Evolutionary conservation across 371 early-diverging fungal genomes (phyloP).

Genomic region (Mortierella sp.): DNA sequence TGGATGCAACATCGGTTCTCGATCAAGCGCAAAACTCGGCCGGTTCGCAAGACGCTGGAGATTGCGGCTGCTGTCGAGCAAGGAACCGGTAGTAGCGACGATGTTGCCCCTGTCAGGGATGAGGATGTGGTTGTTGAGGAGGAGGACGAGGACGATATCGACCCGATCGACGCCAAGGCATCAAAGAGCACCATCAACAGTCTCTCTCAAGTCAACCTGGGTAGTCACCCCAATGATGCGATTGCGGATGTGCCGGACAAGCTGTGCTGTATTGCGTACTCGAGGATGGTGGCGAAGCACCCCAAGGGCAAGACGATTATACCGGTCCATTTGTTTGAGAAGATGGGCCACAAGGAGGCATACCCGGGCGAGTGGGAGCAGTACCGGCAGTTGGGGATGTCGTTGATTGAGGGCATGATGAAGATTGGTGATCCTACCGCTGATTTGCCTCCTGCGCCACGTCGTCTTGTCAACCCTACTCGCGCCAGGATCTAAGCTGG

Average conservation of each 20-base stretch:
- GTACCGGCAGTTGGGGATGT: conserved; percentile 48
- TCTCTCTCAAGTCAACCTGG: background rate
- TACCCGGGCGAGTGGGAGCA: conserved; percentile 55
- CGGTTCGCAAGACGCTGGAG: conserved; percentile 27
- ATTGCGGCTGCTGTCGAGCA: conserved; percentile 11
- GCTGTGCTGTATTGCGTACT: conserved; percentile 52
- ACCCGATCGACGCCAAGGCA: conserved; percentile 51
- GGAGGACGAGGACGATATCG: conserved; percentile 57
- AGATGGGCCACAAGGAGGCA: conserved; percentile 53
- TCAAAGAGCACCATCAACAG: background rate
- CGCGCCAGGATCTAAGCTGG: conserved; percentile 40
- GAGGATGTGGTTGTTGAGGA: conserved; percentile 47
- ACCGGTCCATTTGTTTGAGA: conserved; percentile 32
- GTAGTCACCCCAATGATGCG: conserved; percentile 30
- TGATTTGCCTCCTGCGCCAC: conserved; percentile 16
- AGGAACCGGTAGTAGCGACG: background rate
- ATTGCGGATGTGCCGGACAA: conserved; percentile 35
- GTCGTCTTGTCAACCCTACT: conserved; percentile 47
- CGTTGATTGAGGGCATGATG: conserved; percentile 57
- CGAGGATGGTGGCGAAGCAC: conserved; percentile 55
- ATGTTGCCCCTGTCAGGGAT: conserved; percentile 16
- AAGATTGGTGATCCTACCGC: conserved; percentile 48
- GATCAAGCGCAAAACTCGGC: conserved; percentile 41
- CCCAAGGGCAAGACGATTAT: conserved; percentile 57
- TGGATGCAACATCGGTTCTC: conserved; percentile 57